phyloP scores from a whole-genome alignment of 257 asterid species.

The Salvia hispanica region DNA sequence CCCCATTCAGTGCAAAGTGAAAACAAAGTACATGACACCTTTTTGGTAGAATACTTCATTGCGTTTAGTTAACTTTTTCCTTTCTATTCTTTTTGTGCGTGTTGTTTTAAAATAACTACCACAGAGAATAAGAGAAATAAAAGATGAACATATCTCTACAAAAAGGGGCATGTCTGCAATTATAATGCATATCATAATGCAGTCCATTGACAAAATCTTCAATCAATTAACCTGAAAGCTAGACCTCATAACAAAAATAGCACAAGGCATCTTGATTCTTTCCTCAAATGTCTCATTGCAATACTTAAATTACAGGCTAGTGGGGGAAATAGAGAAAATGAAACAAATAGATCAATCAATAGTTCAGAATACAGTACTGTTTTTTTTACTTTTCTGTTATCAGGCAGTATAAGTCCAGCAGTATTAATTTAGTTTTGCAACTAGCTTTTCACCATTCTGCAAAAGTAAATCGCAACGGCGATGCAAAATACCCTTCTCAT shows the following conservation, averaged over 20 bases:
- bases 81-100: neutral
- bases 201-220: neutral
- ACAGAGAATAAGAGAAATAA: neutral
- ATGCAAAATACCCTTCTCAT: neutral
- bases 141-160: neutral
- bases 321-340: neutral
- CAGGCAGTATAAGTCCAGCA: constrained; percentile 7
- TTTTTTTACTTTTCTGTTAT: neutral
- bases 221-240: neutral
- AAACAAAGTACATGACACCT: neutral
- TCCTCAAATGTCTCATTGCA: constrained; percentile 16
- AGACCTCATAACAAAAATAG: neutral
- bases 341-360: neutral
- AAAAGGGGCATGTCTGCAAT: neutral
- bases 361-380: neutral
- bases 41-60: neutral
- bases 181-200: neutral
- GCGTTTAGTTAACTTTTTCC: neutral
- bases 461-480: constrained; percentile 8
- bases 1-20: constrained; percentile 7
- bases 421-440: neutral
- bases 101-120: neutral
- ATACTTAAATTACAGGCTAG: neutral
- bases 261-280: neutral
- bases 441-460: constrained; percentile 14